phyloP scores from a whole-genome alignment of 2,329 filamentous ascomycete genomes.

The Cytospora schulzeri region DNA sequence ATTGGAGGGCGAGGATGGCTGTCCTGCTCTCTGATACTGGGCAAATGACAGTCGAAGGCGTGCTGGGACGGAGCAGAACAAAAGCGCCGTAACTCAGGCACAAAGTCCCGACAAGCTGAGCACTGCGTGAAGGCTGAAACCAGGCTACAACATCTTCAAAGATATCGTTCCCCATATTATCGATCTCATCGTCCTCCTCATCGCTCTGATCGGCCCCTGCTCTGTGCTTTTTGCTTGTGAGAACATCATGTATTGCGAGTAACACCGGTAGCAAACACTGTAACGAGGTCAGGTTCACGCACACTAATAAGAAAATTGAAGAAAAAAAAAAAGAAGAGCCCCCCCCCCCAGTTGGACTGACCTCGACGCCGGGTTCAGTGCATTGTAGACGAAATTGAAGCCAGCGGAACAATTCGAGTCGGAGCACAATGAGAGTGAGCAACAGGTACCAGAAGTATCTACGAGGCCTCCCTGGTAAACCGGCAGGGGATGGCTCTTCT shows the following conservation, averaged over 20 bases:
- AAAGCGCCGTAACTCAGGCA: constrained; percentile 49
- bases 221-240: constrained; percentile 38
- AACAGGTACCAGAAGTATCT: constrained; percentile 49
- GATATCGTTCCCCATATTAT: constrained; percentile 45
- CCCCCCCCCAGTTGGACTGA: constrained; percentile 28
- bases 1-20: constrained; percentile 45
- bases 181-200: constrained; percentile 45
- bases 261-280: constrained; percentile 52
- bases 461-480: constrained; percentile 49
- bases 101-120: constrained; percentile 40
- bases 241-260: constrained; percentile 48
- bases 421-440: constrained; percentile 47
- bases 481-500: constrained; percentile 39
- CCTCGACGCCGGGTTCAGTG: constrained; percentile 52
- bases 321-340: background rate
- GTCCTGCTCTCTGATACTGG: constrained; percentile 45
- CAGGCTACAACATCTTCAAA: constrained; percentile 52
- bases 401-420: constrained; percentile 51
- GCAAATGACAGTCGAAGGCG: constrained; percentile 55
- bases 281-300: background rate
- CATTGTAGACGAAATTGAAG: constrained; percentile 54
- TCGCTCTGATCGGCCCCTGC: constrained; percentile 35
- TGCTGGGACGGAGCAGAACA: constrained; percentile 41
- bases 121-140: constrained; percentile 46
- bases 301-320: too few species aligned